phyloP scores from a whole-genome alignment of 352 stramenopile species.

The Phytophthora melonis region DNA sequence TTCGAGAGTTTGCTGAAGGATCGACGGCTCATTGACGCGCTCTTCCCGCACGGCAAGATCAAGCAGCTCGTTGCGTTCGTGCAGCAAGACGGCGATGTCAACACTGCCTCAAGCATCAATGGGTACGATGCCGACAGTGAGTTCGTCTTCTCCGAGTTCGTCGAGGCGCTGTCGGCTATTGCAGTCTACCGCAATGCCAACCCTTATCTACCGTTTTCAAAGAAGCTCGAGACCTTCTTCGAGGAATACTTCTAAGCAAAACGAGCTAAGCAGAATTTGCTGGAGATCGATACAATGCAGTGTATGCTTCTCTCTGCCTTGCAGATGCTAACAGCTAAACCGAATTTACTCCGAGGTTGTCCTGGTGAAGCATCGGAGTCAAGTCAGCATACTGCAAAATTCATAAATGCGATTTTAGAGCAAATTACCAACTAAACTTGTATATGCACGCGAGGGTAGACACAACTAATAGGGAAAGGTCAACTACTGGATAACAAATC shows the following conservation, averaged over 20 bases:
- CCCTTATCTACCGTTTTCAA: constrained; percentile 76
- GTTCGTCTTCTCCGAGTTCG: constrained; percentile 84
- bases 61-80: constrained; percentile 85
- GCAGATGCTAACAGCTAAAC: too few species aligned
- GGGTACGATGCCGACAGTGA: constrained; percentile 72
- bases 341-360: too few species aligned
- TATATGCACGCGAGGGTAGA: constrained; percentile 4
- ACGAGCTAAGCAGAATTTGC: neutral
- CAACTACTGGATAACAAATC: constrained; percentile 4
- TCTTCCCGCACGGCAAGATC: constrained; percentile 77
- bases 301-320: too few species aligned
- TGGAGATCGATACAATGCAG: too few species aligned
- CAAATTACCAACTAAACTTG: neutral
- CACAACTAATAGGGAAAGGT: neutral
- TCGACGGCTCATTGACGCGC: constrained; percentile 65
- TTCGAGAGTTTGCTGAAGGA: constrained; percentile 84
- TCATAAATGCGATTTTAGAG: too few species aligned
- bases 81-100: constrained; percentile 77
- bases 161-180: constrained; percentile 77
- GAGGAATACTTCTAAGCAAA: constrained; percentile 70
- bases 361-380: too few species aligned
- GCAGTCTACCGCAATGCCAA: constrained; percentile 83
- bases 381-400: too few species aligned
- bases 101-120: constrained; percentile 44
- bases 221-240: constrained; percentile 83